A percentile compares a stretch with the other conserved stretches of the same genome.
Conservation (phyloP, 768 basidiomycete genomes). For the Mycena galopus region DNA sequence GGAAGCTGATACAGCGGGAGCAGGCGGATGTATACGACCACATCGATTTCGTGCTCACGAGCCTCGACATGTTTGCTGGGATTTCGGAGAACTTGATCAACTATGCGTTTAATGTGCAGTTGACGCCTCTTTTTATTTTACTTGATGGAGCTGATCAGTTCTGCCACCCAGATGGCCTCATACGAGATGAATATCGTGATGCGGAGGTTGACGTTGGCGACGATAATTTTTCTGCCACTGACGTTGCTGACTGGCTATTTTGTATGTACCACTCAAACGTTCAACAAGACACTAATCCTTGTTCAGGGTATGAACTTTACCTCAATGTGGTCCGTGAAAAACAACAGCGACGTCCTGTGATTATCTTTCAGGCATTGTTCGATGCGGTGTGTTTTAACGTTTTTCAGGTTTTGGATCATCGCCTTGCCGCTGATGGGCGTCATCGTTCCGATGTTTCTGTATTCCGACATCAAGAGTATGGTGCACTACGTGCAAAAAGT, state of each 20-base stretch:
- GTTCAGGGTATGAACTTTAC: constrained; percentile 59
- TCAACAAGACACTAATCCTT: neutral
- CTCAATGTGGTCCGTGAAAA: constrained; percentile 52
- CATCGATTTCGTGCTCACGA: constrained; percentile 77
- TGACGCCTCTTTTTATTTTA: constrained; percentile 3
- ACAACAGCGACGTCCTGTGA: constrained; percentile 40
- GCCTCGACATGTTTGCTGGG: constrained; percentile 79
- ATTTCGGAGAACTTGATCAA: constrained; percentile 80
- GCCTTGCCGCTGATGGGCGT: constrained; percentile 58
- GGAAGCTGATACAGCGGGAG: too few relatives aligned
- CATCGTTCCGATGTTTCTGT: constrained; percentile 56
- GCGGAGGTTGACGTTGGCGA: constrained; percentile 65
- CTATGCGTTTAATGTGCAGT: constrained; percentile 78
- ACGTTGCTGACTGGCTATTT: constrained; percentile 67
- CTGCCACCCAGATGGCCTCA: constrained; percentile 66
- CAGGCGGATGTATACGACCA: constrained; percentile 84
- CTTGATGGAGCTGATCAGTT: neutral
- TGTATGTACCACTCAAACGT: neutral
- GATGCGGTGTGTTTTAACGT: neutral
- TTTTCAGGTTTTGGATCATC: constrained; percentile 60
- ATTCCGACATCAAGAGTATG: constrained; percentile 51
- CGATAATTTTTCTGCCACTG: constrained; percentile 63
- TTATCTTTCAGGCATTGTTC: constrained; percentile 6
- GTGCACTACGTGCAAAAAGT: constrained; percentile 53
- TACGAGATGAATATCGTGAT: constrained; percentile 85